These are phyloP conservation scores for Quercus mongolica DNA, from an alignment of 306 rosid genomes.

Conservation along the genomic window DNA sequence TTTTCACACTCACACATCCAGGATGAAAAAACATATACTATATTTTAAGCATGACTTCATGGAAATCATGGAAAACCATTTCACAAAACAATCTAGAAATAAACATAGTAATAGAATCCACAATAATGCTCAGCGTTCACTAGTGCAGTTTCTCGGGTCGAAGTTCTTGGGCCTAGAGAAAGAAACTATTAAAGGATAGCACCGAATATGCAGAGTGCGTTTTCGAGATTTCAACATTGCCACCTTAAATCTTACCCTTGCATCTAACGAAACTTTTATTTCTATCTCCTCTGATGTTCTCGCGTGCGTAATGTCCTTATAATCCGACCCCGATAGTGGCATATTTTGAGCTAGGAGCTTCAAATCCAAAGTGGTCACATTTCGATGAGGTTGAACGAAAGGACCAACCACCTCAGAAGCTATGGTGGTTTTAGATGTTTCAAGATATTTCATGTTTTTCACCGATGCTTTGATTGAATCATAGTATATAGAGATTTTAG, in stretches of 20 bases:
- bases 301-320: slow-evolving; percentile 45
- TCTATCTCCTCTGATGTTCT: slow-evolving; percentile 48
- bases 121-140: slow-evolving; percentile 39
- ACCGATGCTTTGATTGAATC: slow-evolving; percentile 52
- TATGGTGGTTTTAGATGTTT: slow-evolving; percentile 11
- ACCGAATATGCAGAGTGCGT: slow-evolving; percentile 44
- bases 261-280: slow-evolving; percentile 43
- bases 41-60: neutral
- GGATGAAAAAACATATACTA: neutral
- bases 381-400: slow-evolving; percentile 58
- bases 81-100: neutral
- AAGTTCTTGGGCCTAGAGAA: slow-evolving; percentile 43
- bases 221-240: slow-evolving; percentile 61
- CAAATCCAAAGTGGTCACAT: slow-evolving; percentile 44
- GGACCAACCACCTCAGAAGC: slow-evolving; percentile 46
- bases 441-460: slow-evolving; percentile 28
- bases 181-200: slow-evolving; percentile 52
- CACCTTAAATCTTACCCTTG: slow-evolving; percentile 57
- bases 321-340: slow-evolving; percentile 36
- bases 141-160: slow-evolving; percentile 47
- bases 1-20: neutral
- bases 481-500: slow-evolving; percentile 63
- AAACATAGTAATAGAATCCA: neutral
- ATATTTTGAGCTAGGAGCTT: slow-evolving; percentile 41
- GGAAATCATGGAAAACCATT: slow-evolving; percentile 1